Evolutionary conservation across 768 basidiomycete genomes (phyloP).

Genomic region (Russula sp.): DNA sequence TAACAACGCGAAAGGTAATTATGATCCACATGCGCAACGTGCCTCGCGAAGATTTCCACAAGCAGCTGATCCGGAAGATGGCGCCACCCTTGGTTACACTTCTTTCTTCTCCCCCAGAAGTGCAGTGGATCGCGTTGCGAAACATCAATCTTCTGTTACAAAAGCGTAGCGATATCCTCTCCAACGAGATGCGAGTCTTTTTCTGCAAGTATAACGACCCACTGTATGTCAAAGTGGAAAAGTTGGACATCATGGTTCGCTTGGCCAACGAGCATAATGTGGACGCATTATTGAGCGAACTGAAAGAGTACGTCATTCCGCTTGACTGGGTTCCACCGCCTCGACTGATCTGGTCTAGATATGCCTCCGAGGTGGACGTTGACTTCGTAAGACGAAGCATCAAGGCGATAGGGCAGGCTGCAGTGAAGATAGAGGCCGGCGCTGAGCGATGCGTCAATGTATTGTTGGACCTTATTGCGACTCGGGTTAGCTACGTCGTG

Average conservation of each 20-base stretch:
- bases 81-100: slow-evolving; percentile 94
- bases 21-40: slow-evolving; percentile 95
- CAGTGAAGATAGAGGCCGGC: slow-evolving; percentile 89
- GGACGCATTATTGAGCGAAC: slow-evolving; percentile 89
- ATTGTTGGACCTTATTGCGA: slow-evolving; percentile 86
- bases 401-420: slow-evolving; percentile 93
- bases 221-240: slow-evolving; percentile 97
- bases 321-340: slow-evolving; percentile 1
- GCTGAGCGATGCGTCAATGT: slow-evolving; percentile 96
- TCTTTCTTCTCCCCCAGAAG: slow-evolving; percentile 93
- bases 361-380: slow-evolving; percentile 96
- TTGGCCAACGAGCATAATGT: slow-evolving; percentile 89
- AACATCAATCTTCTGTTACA: slow-evolving; percentile 97
- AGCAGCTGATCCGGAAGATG: slow-evolving; percentile 91
- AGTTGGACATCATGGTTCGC: slow-evolving; percentile 97
- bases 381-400: slow-evolving; percentile 96
- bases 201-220: slow-evolving; percentile 99
- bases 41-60: slow-evolving; percentile 75
- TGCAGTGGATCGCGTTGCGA: slow-evolving; percentile 96
- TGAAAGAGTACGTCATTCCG: slow-evolving; percentile 74
- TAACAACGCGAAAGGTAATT: slow-evolving; percentile 59
- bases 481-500: slow-evolving; percentile 94
- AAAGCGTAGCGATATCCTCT: slow-evolving; percentile 84
- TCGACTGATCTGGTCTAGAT: slow-evolving; percentile 48
- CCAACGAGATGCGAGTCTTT: slow-evolving; percentile 97